Base-by-base conservation (phyloP, 179 eudicot species). In the Vitellaria paradoxa region DNA sequence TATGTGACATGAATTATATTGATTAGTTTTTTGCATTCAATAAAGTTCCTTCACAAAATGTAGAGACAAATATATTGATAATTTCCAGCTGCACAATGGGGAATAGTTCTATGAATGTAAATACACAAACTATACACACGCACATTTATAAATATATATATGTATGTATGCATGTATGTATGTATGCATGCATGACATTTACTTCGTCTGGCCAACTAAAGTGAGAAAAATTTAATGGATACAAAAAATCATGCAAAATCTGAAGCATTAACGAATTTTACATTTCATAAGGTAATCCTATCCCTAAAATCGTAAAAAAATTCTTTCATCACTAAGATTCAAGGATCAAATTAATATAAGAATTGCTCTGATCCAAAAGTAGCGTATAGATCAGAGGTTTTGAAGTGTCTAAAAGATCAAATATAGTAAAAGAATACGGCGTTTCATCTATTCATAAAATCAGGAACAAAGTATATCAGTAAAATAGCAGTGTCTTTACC, bases 401-500 rank as follows among this genome's bases (percentile, higher is more conserved):
- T 9, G 24, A 67, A 9, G 6, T 21, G 21, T 3, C 15, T 59
- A 15, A 37, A 21, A 18, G 3, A 30, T 17, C 15, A 7, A 63
- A 49, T 59, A 47, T 6, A 60, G 40, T 3, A 12, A 23, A n/a
- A 62, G 0, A 18, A 74, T n/a, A 15, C 15, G 3, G 26, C 46
- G 4, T 40, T 1, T n/a, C 6, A 56, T 20, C 74, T 3, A 26
- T 9, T 10, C 15, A 30, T 24, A 52, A 24, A 11, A 46, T 75
- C 26, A 17, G 37, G 50, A 72, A 9, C 50, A 3, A 47, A 60
- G 24, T 42, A 52, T 18, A 0, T 15, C 12, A 42, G 17, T 47
- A 11, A 9, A 10, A 47, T 15, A 12, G 23, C 55, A 12, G 9
- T 12, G 23, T 6, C 9, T 15, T 50, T 77, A 90, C 93, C 93